phyloP scores from a whole-genome alignment of 306 rosid genomes.

The Cicer judaicum region DNA sequence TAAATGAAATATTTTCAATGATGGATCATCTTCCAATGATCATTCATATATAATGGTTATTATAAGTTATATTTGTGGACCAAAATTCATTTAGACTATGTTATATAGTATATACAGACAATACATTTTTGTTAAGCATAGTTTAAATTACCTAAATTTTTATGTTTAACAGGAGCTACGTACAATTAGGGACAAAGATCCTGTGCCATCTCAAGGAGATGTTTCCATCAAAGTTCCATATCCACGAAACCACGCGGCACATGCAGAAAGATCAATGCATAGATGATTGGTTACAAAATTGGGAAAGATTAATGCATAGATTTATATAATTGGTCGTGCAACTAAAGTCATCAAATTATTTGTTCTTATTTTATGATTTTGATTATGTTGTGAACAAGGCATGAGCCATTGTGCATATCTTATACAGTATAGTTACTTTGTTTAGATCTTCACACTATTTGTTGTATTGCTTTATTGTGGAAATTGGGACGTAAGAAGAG shows the following conservation, averaged over 20 bases:
- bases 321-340: constrained; percentile 40
- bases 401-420: constrained; percentile 53
- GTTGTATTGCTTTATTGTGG: constrained; percentile 41
- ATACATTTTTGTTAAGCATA: constrained; percentile 10
- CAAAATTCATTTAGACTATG: background rate
- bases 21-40: background rate
- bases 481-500: constrained; percentile 37
- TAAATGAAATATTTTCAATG: background rate
- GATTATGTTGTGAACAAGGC: constrained; percentile 40
- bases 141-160: constrained; percentile 21
- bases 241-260: constrained; percentile 49
- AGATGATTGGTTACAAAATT: constrained; percentile 53
- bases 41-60: background rate
- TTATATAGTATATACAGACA: background rate
- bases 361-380: constrained; percentile 40
- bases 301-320: constrained; percentile 59
- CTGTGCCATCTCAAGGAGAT: constrained; percentile 46
- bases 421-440: constrained; percentile 26
- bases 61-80: background rate
- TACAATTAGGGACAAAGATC: constrained; percentile 64
- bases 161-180: constrained; percentile 70
- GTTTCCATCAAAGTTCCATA: constrained; percentile 49
- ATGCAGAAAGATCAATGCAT: constrained; percentile 54
- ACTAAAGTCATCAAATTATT: constrained; percentile 48
- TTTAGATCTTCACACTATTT: constrained; percentile 32